Conservation (phyloP, 495 filamentous ascomycete genomes). For the Tuber melanosporum region DNA sequence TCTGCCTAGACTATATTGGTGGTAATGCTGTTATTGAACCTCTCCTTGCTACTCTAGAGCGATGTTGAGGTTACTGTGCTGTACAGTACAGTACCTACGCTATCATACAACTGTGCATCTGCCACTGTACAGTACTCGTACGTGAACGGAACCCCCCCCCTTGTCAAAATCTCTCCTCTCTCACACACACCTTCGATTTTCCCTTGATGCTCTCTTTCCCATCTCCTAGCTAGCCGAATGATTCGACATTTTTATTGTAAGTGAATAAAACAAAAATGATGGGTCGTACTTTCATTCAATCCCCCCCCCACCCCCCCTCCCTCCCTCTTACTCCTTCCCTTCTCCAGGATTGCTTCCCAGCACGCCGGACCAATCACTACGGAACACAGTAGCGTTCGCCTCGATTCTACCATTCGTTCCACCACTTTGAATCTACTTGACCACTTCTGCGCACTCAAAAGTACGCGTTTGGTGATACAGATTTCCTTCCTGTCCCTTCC, state of each 20-base stretch:
- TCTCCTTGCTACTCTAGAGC: background rate
- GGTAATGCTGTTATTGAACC: background rate
- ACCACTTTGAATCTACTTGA: slow-evolving; percentile 14
- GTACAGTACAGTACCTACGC: background rate
- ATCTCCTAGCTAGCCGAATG: background rate
- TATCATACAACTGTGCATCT: background rate
- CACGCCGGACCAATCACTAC: slow-evolving; percentile 10
- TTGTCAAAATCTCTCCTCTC: background rate
- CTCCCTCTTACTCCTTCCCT: background rate
- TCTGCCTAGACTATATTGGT: background rate
- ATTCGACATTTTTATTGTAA: slow-evolving; percentile 2
- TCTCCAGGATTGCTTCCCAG: background rate
- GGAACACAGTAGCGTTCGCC: slow-evolving; percentile 23
- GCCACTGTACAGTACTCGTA: background rate
- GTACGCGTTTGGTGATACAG: slow-evolving; percentile 32
- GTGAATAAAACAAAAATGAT: slow-evolving; percentile 2
- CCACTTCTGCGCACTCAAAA: slow-evolving; percentile 23
- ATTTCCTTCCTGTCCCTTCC: background rate
- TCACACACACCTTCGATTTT: slow-evolving; percentile 2
- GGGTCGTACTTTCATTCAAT: background rate
- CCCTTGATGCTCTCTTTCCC: background rate
- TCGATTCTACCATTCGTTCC: slow-evolving; percentile 18
- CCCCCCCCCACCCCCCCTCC: background rate
- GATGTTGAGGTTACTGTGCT: background rate
- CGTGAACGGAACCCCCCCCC: background rate